Evolutionary conservation across 257 asterid genomes (phyloP), one percentile per base, ranked within the genome.

Genomic region (Linderniella brevidens): DNA sequence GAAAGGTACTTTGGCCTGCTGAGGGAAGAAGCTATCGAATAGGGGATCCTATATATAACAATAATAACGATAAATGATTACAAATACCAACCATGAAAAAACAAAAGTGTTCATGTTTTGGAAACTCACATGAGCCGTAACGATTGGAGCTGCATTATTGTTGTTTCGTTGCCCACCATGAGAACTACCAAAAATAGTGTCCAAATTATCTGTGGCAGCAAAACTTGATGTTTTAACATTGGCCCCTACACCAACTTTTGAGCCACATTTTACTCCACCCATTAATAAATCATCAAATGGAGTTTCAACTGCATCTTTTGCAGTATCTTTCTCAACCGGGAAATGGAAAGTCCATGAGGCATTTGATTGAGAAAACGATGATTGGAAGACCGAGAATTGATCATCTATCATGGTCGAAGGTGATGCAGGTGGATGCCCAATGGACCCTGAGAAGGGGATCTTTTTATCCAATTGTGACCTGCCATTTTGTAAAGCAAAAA

Each of bases 371-470:
- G 76, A 57, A 39, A 25, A 53, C 19, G 78, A 61, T 48, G 80
- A 46, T 56, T 80, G 76, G 58, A 75, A 82, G 54, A 65, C 58
- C 41, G 57, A 59, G 73, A 81, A 70, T 46, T 88, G 88, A 63
- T 78, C 94, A 65, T 71, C 76, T 12, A 58, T 58, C 52, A 45
- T 53, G 41, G 54, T 40, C 53, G 73, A 17, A 71, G 56, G 37
- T 68, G 68, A 50, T 68, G 60, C 37, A 73, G 57, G 55, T 17
- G 66, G 41, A 55, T 38, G 48, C 56, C 62, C 56, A 67, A 4
- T 66, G 35, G 48, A 17, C 38, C 16, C n/a, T n/a, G n/a, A n/a
- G n/a, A n/a, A n/a, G n/a, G n/a, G n/a, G n/a, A n/a, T n/a, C n/a
- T n/a, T n/a, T n/a, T n/a, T n/a, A n/a, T n/a, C n/a, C n/a, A n/a